Evolutionary conservation across 2,329 filamentous ascomycete genomes (phyloP), one percentile per base, ranked within the genome.

Genomic region (Cordyceps cateniannulata): DNA sequence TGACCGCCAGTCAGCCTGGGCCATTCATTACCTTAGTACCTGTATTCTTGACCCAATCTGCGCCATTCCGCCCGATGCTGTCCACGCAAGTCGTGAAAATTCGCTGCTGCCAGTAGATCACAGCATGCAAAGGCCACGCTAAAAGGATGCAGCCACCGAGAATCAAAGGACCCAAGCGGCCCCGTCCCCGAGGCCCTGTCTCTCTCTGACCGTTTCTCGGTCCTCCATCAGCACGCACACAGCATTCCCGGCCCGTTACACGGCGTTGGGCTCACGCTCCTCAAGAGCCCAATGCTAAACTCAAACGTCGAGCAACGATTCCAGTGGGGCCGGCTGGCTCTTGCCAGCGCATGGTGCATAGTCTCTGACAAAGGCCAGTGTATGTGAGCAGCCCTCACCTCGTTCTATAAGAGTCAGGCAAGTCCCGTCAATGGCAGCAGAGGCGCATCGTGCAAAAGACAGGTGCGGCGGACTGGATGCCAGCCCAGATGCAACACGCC

Each of bases 291-390:
- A 50, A 58, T 58, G n/a, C 55, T 42, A 50, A 45, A 5, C 18
- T 50, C 29, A 22, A 50, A 18, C 18, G 32, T 24, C n/a, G n/a
- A n/a, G n/a, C 29, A 42, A 42, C 24, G 20, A 44, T 49, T 12
- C 24, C 24, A 16, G 55, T 50, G 55, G 55, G 55, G 42, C 45
- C 3, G 7, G 20, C 32, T 16, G 8, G 7, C 38, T 40, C 29
- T 45, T 51, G 57, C 57, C 57, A 59, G 57, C 57, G 47, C 57
- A 59, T 59, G 24, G 48, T 59, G 57, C 57, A 59, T n/a, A 29
- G 24, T 20, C 44, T 16, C 14, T 59, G 22, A 9, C 9, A 12
- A 16, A 35, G 25, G 12, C 48, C 42, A 42, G 45, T 29, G 20
- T 44, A 47, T 29, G 58, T 40, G 49, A 27, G 27, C n/a, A 22